Base-by-base conservation (phyloP, 768 basidiomycete species). In the Piloderma croceum region DNA sequence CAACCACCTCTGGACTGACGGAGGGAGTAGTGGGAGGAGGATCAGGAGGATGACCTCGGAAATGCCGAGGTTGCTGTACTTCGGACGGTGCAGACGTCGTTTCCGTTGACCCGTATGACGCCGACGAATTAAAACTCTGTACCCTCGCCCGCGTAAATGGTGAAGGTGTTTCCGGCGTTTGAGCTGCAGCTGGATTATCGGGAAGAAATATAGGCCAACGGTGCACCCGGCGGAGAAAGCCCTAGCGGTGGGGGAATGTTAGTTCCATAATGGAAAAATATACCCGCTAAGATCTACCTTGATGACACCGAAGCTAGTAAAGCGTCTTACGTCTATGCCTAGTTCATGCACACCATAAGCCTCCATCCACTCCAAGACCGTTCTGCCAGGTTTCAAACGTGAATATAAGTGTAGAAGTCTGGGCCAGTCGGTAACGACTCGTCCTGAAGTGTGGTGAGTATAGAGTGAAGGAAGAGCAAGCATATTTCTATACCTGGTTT, bases 221-320 rank as follows among this genome's bases (percentile, higher is more conserved):
- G 56, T 96, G 90, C 0, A 97, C 83, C 31, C 96, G 73, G 10
- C 90, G 82, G 12, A 99, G 70, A 58, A 98, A 98, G 1, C 93
- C 94, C 81, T 87, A 45, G 2, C 15, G n/a, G n/a, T n/a, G 22
- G 27, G 24, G 3, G 11, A 12, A 15, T 17, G 29, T 44, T 19
- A 39, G 32, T 41, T 31, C 13, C 39, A 23, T 17, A 19, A 9
- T 19, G 24, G 31, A 13, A 24, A 19, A 22, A 35, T 17, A 36
- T 22, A 35, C 11, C 32, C 31, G 9, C 5, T 33, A 27, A n/a
- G 15, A n/a, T 49, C 12, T 57, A 80, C 87, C 65, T 99, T 99
- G 65, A 99, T 94, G 18, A 98, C 88, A 5, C 96, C 96, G 54
- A 98, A 99, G 45, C 87, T 92, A 13, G 90, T 81, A 60, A 99